phyloP scores from a whole-genome alignment of 2,329 filamentous ascomycete genomes.

The Coniochaeta ligniaria region DNA sequence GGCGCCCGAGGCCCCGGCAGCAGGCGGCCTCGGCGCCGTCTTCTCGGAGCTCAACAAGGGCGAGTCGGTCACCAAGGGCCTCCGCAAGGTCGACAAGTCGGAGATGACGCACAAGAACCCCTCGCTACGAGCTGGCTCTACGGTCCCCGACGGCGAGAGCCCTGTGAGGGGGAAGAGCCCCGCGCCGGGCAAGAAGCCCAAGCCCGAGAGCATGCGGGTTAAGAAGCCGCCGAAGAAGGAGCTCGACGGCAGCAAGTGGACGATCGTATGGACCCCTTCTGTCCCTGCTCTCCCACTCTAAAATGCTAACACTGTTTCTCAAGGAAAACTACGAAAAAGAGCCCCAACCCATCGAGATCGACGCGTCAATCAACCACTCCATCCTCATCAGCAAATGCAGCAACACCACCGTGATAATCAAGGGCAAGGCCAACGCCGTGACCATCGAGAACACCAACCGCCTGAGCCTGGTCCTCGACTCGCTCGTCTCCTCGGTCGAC shows the following conservation, averaged over 20 bases:
- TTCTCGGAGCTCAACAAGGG: constrained; percentile 91
- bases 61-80: constrained; percentile 74
- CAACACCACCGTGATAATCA: constrained; percentile 82
- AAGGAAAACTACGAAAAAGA: constrained; percentile 88
- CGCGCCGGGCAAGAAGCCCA: constrained; percentile 79
- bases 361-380: constrained; percentile 77
- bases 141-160: constrained; percentile 56
- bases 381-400: constrained; percentile 89
- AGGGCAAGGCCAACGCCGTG: constrained; percentile 94
- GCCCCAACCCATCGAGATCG: constrained; percentile 65
- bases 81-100: constrained; percentile 90
- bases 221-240: constrained; percentile 78
- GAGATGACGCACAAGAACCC: constrained; percentile 99
- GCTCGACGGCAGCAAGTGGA: constrained; percentile 88
- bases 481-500: constrained; percentile 83
- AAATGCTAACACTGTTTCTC: background rate
- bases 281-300: constrained; percentile 2
- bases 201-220: constrained; percentile 75
- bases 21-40: constrained; percentile 68
- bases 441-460: constrained; percentile 86
- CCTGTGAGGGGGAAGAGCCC: constrained; percentile 70
- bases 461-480: constrained; percentile 80
- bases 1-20: constrained; percentile 27
- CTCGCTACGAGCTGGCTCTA: constrained; percentile 64
- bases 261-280: constrained; percentile 46